These are phyloP conservation scores for Hypoxylon sp. DNA, from an alignment of 2,329 filamentous ascomycete genomes.

Conservation along the genomic window DNA sequence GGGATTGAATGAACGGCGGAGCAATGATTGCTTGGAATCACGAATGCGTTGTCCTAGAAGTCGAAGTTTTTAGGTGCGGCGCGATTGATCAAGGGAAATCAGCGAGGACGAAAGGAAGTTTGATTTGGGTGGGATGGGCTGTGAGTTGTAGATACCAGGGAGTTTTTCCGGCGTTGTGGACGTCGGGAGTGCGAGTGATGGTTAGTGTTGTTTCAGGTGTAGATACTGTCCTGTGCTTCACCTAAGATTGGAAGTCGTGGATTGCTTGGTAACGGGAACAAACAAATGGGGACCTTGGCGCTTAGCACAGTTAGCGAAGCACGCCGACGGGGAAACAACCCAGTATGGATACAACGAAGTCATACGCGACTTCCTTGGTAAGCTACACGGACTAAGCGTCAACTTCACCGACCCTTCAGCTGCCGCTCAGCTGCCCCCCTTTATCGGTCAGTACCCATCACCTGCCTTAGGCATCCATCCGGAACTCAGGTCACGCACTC, in stretches of 20 bases:
- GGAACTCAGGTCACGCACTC: constrained; percentile 12
- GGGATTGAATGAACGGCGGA: constrained; percentile 1
- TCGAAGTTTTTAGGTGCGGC: constrained; percentile 4
- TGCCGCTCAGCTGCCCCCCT: background rate
- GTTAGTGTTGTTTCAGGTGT: constrained; percentile 37
- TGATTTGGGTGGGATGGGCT: constrained; percentile 1
- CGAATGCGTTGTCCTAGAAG: constrained; percentile 11
- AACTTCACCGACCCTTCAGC: background rate
- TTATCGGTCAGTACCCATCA: background rate
- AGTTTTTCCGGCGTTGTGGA: constrained; percentile 11
- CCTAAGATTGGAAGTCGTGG: constrained; percentile 31
- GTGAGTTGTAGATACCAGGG: constrained; percentile 8
- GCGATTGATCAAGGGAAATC: background rate
- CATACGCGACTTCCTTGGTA: constrained; percentile 35
- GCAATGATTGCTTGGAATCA: constrained; percentile 14
- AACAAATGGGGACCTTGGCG: constrained; percentile 29
- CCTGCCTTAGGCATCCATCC: background rate
- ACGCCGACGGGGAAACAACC: constrained; percentile 21
- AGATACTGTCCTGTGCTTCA: constrained; percentile 15
- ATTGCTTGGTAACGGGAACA: constrained; percentile 32
- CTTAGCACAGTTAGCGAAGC: constrained; percentile 4
- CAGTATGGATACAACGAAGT: constrained; percentile 15
- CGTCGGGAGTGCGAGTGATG: background rate
- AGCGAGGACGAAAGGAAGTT: background rate
- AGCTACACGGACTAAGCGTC: constrained; percentile 8